These are phyloP conservation scores for Pyrenophora tritici-repentis DNA, from an alignment of 2,329 filamentous ascomycete species.

Conservation along the genomic window DNA sequence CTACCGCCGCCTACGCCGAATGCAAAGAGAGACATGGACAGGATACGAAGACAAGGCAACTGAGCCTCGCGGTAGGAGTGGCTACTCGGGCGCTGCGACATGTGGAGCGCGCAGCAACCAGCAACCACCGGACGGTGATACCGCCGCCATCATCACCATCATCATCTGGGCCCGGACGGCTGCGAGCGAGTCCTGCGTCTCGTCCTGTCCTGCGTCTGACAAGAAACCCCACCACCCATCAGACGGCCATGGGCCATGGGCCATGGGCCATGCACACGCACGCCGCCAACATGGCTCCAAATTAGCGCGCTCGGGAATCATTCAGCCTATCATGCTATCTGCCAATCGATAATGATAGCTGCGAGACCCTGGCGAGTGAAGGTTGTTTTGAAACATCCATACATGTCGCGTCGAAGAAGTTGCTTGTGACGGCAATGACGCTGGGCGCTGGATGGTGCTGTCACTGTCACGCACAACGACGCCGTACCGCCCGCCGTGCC, in stretches of 20 bases:
- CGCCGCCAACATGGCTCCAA: conserved; percentile 18
- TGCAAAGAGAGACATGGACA: neutral
- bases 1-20: conserved; percentile 29
- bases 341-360: conserved; percentile 49
- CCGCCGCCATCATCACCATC: conserved; percentile 9
- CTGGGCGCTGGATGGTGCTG: conserved; percentile 21
- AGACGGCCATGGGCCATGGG: conserved; percentile 1
- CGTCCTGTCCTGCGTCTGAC: conserved; percentile 38
- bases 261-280: neutral
- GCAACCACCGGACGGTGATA: conserved; percentile 1
- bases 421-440: conserved; percentile 31
- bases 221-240: conserved; percentile 13
- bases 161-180: neutral
- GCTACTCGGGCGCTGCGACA: conserved; percentile 6
- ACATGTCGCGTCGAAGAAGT: conserved; percentile 26
- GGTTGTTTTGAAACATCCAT: conserved; percentile 45
- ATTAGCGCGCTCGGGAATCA: conserved; percentile 29
- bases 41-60: conserved; percentile 13
- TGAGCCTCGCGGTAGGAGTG: conserved; percentile 17
- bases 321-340: conserved; percentile 40
- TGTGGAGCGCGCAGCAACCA: conserved; percentile 1
- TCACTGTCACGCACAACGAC: conserved; percentile 13
- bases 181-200: conserved; percentile 20
- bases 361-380: conserved; percentile 34
- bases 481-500: conserved; percentile 39